A percentile compares a stretch with the other conserved stretches of the same genome.
These are phyloP conservation scores for Penicillium flavigenum DNA, from an alignment of 495 filamentous ascomycete species.

Conservation along the genomic window DNA sequence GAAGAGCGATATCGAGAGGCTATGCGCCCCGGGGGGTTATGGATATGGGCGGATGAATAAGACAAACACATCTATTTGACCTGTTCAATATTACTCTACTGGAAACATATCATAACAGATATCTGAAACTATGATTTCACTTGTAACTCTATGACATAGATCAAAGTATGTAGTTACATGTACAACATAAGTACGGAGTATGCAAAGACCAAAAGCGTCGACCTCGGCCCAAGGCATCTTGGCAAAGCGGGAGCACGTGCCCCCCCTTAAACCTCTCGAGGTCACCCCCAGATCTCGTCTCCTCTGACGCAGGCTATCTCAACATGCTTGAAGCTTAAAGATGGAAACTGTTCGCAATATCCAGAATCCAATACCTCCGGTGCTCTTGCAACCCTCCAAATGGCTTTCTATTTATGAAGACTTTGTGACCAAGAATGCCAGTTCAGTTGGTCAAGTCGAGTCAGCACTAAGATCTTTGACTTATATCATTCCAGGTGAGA, in stretches of 20 bases:
- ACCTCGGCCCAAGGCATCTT: conserved; percentile 27
- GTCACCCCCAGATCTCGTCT: conserved; percentile 7
- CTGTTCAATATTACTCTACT: not conserved
- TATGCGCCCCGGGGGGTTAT: conserved; percentile 69
- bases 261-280: conserved; percentile 20
- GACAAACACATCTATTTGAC: not conserved
- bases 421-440: conserved; percentile 91
- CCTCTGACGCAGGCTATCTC: conserved; percentile 10
- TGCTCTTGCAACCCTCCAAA: conserved; percentile 60
- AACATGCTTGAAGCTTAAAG: conserved; percentile 11
- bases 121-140: not conserved
- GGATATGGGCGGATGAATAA: conserved; percentile 80
- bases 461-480: conserved; percentile 85
- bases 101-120: not conserved
- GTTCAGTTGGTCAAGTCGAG: conserved; percentile 90
- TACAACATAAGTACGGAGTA: not conserved
- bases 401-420: conserved; percentile 81
- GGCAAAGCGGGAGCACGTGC: conserved; percentile 17
- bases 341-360: conserved; percentile 40
- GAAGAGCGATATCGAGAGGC: conserved; percentile 78
- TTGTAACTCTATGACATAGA: not conserved
- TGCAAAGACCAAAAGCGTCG: conserved; percentile 13
- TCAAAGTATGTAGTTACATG: not conserved
- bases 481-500: conserved; percentile 86
- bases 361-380: conserved; percentile 32